phyloP scores from a whole-genome alignment of 2,329 filamentous ascomycete genomes.

The Talaromyces islandicus region DNA sequence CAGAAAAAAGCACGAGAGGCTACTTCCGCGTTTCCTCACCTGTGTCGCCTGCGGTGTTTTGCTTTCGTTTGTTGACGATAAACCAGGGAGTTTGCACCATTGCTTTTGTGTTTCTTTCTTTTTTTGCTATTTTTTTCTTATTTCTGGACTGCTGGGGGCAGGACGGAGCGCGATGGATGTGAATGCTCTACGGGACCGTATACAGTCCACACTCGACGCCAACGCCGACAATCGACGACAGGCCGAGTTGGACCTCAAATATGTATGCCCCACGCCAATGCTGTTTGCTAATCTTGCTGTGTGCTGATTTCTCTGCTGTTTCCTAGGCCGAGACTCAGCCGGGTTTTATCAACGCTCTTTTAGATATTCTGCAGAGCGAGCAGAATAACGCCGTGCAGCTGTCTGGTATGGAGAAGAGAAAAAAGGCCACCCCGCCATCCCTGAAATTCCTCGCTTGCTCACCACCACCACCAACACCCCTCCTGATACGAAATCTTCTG shows the following conservation, averaged over 20 bases:
- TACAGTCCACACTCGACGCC: conserved; percentile 58
- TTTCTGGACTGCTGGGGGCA: not conserved
- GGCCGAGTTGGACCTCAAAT: conserved; percentile 60
- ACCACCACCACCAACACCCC: not conserved
- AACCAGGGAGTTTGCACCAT: not conserved
- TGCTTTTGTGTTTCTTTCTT: not conserved
- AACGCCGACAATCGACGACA: conserved; percentile 58
- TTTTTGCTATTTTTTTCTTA: not conserved
- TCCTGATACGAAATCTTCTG: not conserved
- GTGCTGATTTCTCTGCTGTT: conserved; percentile 10
- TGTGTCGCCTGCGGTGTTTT: not conserved
- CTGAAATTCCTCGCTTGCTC: conserved; percentile 15
- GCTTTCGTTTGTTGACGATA: not conserved
- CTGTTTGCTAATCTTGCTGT: not conserved
- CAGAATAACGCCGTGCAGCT: conserved; percentile 78
- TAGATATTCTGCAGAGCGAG: conserved; percentile 86
- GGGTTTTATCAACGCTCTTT: conserved; percentile 83
- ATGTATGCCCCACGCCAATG: conserved; percentile 37
- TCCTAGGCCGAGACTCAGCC: conserved; percentile 78
- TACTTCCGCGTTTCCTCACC: conserved; percentile 26
- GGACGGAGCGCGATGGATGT: conserved; percentile 49
- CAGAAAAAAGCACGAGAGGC: conserved; percentile 13
- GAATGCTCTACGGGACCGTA: conserved; percentile 55
- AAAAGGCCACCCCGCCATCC: conserved; percentile 11
- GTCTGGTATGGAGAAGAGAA: conserved; percentile 61